Conservation (phyloP, 257 asterid genomes). For the Salvia miltiorrhiza region DNA sequence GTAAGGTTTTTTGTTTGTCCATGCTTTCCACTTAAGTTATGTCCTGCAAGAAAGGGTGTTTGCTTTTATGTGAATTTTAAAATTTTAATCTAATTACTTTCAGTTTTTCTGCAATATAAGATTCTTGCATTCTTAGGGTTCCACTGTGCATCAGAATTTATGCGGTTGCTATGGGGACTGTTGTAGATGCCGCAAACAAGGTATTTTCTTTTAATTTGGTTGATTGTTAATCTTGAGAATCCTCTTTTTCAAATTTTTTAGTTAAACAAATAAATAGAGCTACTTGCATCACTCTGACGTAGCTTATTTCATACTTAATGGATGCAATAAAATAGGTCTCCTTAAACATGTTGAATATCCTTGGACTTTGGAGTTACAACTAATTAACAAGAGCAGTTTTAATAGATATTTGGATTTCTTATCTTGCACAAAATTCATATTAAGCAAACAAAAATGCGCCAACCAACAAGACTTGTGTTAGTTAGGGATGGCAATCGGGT, state of each 20-base stretch:
- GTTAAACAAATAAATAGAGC: background rate
- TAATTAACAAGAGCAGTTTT: background rate
- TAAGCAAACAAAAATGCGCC: constrained; percentile 37
- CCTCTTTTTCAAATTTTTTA: background rate
- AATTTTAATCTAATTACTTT: background rate
- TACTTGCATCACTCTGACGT: background rate
- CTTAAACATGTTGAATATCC: background rate
- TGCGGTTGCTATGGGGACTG: constrained; percentile 51
- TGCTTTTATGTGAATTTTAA: background rate
- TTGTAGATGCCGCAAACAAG: constrained; percentile 52
- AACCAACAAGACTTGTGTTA: constrained; percentile 41
- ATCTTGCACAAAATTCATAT: background rate
- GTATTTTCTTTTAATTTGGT: constrained; percentile 28
- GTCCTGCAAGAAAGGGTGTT: background rate
- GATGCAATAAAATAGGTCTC: background rate
- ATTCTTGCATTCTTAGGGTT: background rate
- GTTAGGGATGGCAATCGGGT: too few species aligned
- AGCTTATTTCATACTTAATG: constrained; percentile 6
- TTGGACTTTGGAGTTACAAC: background rate
- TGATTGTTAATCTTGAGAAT: background rate
- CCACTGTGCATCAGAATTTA: background rate
- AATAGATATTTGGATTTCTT: background rate
- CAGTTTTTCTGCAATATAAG: background rate
- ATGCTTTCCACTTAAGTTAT: background rate
- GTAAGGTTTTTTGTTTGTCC: background rate